Base-by-base conservation (phyloP, 208 protist species). In the Borovskyia barvae region DNA sequence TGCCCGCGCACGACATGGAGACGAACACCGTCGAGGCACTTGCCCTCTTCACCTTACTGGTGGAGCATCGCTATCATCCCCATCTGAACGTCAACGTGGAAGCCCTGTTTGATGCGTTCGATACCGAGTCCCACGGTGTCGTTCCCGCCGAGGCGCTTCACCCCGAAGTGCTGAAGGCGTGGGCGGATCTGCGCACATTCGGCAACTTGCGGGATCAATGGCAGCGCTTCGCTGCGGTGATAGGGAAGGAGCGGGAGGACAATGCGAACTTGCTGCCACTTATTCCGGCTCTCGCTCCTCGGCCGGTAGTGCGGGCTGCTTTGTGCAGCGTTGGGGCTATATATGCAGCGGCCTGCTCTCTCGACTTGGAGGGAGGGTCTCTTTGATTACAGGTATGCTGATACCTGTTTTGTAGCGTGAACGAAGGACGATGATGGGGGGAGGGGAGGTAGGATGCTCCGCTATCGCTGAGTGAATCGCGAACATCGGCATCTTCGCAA, bases 81-180 rank as follows among this genome's bases (percentile, higher is more conserved):
- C 49, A 41, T 9, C 60, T 93, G 3, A 49, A 85, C 48, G 59
- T 65, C 12, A 89, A 88, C 51, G 77, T 90, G 25, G 42, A 33
- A 1, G 75, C 76, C 19, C 66, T 93, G 43, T 90, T 93, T 39
- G 61, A 42, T 15, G 78, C 77, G 30, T 93, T 93, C 49, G 86
- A 87, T 46, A 37, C 60, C 1, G 77, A 85, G 0, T 29, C 51
- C 14, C 57, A 64, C 5, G 80, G 73, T 1, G 45, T 72, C 3
- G 78, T 93, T 8, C 75, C 82, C 1, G 42, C 68, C 11, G 77
- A 82, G 41, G 73, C 66, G 40, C 55, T 93, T 24, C 67, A 68
- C 17, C 56, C 77, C 11, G 37, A 54, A 15, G 73, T 85, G 9
- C 5, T 93, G 14, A 9, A 20, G 19, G 82, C 79, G 8, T 93